Base-by-base conservation (phyloP, 495 filamentous ascomycete genomes). In the Hypoxylon cercidicola region DNA sequence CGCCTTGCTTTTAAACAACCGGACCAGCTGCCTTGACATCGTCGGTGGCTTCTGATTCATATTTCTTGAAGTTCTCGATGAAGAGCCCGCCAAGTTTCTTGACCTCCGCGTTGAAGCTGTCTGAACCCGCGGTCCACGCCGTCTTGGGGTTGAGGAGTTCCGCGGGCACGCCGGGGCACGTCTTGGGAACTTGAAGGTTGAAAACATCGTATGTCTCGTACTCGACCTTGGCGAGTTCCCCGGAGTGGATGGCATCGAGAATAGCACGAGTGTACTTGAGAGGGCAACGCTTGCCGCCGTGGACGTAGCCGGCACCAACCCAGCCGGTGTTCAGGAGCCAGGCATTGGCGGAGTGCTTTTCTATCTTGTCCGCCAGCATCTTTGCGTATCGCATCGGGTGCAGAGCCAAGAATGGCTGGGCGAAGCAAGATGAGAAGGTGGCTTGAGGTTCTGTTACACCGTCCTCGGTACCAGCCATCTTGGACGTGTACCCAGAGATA, bases 261-360 rank as follows among this genome's bases (percentile, higher is more conserved):
- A 99, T 98, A 67, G 95, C 95, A 74, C 95, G 93, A 39, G 95
- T 99, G 84, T 98, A 98, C 85, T 97, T 97, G 72, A 98, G 87
- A 50, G 96, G 94, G 88, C 95, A 98, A 69, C 96, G 92, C 86
- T 97, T 97, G 76, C 96, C 95, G 69, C 94, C 95, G 71, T 93
- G 95, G 74, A 88, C 88, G 75, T 92, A 93, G 70, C 93, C 92
- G 74, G 95, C 96, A 75, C 96, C 96, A 74, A 97, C 94, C 96
- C 96, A 99, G 64, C 95, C 95, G 64, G 95, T 99, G 88, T 99
- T 99, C 76, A 99, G 87, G 53, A 99, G 84, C 95, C 95, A 99
- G 74, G 95, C 95, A 77, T 98, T 96, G 78, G 92, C 90, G 74
- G 92, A 91, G 88, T 99, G 93, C 64, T 91, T 73, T 69, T 91